phyloP scores from a whole-genome alignment of 345 rosid species.

The Linum usitatissimum region DNA sequence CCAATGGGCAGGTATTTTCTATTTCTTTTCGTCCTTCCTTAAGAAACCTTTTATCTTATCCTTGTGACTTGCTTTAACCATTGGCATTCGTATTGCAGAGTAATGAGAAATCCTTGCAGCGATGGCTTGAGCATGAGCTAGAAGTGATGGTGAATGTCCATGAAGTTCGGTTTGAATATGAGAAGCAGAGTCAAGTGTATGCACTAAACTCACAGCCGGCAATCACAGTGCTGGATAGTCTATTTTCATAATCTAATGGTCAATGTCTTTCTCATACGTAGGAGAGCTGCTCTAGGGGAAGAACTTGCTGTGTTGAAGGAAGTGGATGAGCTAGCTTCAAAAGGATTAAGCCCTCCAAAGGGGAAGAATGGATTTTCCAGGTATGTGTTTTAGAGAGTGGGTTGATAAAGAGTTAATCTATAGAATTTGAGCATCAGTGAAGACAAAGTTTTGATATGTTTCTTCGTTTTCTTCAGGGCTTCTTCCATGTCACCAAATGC shows the following conservation, averaged over 20 bases:
- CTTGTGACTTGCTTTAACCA: slow-evolving; percentile 7
- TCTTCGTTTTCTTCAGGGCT: slow-evolving; percentile 44
- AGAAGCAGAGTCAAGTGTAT: slow-evolving; percentile 97
- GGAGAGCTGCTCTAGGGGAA: slow-evolving; percentile 92
- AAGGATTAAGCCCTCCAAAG: slow-evolving; percentile 89
- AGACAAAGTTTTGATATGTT: slow-evolving; percentile 7
- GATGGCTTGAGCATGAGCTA: slow-evolving; percentile 93
- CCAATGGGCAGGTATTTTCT: slow-evolving; percentile 66
- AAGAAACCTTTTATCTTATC: neutral
- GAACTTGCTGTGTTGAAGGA: slow-evolving; percentile 83
- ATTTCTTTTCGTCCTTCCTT: neutral
- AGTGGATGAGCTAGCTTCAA: slow-evolving; percentile 77
- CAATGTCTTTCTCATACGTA: slow-evolving; percentile 18
- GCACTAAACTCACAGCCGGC: slow-evolving; percentile 17
- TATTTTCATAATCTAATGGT: slow-evolving; percentile 1
- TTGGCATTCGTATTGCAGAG: slow-evolving; percentile 30
- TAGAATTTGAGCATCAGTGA: no score
- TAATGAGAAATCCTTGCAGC: slow-evolving; percentile 84
- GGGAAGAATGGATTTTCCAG: slow-evolving; percentile 87
- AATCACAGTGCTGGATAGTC: slow-evolving; percentile 3
- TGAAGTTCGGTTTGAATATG: slow-evolving; percentile 94
- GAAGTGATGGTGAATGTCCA: slow-evolving; percentile 99
- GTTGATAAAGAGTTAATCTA: no score
- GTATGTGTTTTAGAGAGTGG: slow-evolving; percentile 25
- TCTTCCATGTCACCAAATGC: slow-evolving; percentile 94